Conservation (phyloP, 352 stramenopile species). For the Pythium apleroticum region DNA sequence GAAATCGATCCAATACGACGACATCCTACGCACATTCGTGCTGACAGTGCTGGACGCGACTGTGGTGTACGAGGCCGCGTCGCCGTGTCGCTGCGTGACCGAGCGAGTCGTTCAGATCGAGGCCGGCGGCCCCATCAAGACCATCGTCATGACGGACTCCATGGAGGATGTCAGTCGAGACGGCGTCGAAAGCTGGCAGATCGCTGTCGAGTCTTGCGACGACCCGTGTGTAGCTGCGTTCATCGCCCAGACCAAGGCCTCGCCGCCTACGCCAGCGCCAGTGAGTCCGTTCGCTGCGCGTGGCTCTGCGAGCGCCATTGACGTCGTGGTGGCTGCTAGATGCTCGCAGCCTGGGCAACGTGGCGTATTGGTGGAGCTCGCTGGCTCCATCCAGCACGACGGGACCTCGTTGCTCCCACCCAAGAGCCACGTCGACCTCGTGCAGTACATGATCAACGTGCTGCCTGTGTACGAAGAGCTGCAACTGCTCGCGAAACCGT, state of each 20-base stretch:
- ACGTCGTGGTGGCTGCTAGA: constrained; percentile 18
- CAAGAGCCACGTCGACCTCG: constrained; percentile 40
- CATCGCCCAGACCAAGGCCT: constrained; percentile 27
- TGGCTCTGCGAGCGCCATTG: background rate
- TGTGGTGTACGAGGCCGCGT: constrained; percentile 30
- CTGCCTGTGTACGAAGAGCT: constrained; percentile 67
- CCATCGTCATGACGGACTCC: constrained; percentile 49
- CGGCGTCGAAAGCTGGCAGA: constrained; percentile 32
- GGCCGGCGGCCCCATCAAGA: constrained; percentile 21
- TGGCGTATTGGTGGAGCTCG: constrained; percentile 40
- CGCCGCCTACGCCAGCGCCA: constrained; percentile 13
- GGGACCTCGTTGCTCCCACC: constrained; percentile 21
- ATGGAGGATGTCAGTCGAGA: constrained; percentile 24
- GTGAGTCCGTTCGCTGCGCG: background rate
- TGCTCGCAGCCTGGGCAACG: constrained; percentile 12
- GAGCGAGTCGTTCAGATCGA: constrained; percentile 44
- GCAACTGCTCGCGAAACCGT: constrained; percentile 31
- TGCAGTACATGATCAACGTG: constrained; percentile 54
- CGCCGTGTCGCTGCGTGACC: constrained; percentile 25
- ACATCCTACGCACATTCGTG: constrained; percentile 63
- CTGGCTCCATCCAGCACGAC: constrained; percentile 42
- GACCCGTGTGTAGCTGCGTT: constrained; percentile 57
- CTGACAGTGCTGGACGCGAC: constrained; percentile 52
- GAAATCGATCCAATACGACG: constrained; percentile 50
- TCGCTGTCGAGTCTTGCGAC: constrained; percentile 51